These are phyloP conservation scores for Sclerotinia glacialis DNA, from an alignment of 2,329 filamentous ascomycete species.

Conservation along the genomic window DNA sequence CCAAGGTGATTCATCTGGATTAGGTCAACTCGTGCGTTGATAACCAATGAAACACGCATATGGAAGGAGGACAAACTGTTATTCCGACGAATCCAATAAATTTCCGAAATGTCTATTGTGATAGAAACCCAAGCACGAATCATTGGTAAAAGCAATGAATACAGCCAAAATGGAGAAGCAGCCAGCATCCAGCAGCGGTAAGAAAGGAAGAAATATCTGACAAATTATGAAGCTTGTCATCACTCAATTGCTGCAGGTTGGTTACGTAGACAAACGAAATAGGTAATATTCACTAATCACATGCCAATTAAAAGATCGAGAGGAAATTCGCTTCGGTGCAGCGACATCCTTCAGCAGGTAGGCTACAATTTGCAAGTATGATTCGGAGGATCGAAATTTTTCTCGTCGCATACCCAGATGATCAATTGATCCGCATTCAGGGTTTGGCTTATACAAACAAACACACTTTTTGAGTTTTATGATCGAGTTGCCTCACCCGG, in stretches of 20 bases:
- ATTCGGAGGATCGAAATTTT: slow-evolving; percentile 1
- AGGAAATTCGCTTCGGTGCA: background rate
- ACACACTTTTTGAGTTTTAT: background rate
- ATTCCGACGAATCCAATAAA: slow-evolving; percentile 12
- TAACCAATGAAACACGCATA: slow-evolving; percentile 5
- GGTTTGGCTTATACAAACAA: background rate
- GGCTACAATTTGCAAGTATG: background rate
- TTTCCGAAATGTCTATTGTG: slow-evolving; percentile 9
- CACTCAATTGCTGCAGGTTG: slow-evolving; percentile 3
- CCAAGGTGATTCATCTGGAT: slow-evolving; percentile 18
- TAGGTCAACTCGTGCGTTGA: slow-evolving; percentile 5
- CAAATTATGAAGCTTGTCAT: slow-evolving; percentile 14
- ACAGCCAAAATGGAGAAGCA: background rate
- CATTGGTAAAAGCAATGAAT: background rate
- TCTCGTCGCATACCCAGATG: slow-evolving; percentile 1
- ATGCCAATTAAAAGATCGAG: slow-evolving; percentile 2
- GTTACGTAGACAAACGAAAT: slow-evolving; percentile 16
- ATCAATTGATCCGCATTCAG: background rate
- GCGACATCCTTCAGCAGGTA: background rate
- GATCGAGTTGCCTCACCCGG: slow-evolving; percentile 2
- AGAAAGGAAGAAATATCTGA: slow-evolving; percentile 11
- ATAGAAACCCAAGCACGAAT: slow-evolving; percentile 10
- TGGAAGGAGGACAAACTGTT: slow-evolving; percentile 15
- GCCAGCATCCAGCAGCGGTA: slow-evolving; percentile 11
- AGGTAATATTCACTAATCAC: slow-evolving; percentile 6